Evolutionary conservation across 2,329 filamentous ascomycete genomes (phyloP).

Genomic region (Colletotrichum sp.): DNA sequence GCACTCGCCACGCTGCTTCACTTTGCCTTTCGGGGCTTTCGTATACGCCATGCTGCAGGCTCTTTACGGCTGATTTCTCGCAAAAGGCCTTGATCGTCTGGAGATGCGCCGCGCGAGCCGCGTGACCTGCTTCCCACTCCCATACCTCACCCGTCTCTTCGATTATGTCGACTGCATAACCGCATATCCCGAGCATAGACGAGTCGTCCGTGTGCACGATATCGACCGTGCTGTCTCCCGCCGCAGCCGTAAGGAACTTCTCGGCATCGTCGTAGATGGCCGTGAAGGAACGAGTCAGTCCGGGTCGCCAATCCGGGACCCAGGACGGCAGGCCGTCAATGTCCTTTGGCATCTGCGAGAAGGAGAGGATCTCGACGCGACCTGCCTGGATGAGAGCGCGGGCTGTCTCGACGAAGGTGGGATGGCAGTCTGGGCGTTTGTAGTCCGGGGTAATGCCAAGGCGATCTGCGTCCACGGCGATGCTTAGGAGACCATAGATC

Average conservation of each 20-base stretch:
- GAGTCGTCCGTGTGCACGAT: neutral
- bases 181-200: conserved; percentile 2
- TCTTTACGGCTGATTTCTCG: neutral
- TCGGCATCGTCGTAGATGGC: neutral
- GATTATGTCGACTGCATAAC: conserved; percentile 10
- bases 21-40: neutral
- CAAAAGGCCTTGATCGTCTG: neutral
- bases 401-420: neutral
- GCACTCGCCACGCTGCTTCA: conserved; percentile 18
- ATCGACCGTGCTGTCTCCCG: neutral
- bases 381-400: conserved; percentile 1
- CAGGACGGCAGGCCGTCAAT: conserved; percentile 32
- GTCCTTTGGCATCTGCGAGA: conserved; percentile 16
- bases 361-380: conserved; percentile 1
- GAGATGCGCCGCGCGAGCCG: neutral
- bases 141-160: conserved; percentile 7
- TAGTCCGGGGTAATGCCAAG: conserved; percentile 10
- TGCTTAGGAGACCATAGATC: conserved; percentile 27
- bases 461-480: conserved; percentile 7
- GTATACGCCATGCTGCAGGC: neutral
- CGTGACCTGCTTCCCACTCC: neutral
- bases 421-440: neutral
- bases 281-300: neutral
- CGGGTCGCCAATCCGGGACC: conserved; percentile 41
- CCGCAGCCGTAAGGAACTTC: neutral